Base-by-base conservation (phyloP, 2,329 filamentous ascomycete species). In the Chaetomiaceae sp. region DNA sequence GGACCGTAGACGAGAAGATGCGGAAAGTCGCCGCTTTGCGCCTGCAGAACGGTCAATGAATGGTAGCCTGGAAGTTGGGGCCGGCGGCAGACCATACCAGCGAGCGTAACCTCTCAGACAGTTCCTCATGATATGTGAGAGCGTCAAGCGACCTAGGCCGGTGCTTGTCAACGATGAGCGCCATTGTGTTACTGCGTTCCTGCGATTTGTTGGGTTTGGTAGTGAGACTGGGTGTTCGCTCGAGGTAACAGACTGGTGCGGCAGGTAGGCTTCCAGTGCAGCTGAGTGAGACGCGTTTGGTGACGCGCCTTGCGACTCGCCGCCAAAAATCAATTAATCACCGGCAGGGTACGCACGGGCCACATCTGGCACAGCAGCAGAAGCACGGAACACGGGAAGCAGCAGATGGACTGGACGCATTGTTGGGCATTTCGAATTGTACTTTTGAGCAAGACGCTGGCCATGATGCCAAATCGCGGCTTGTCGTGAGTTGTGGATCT, bases 1-100 rank as follows among this genome's bases (percentile, higher is more conserved):
- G 93, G 93, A 0, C 93, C 93, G 64, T 97, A 98, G 54, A 98
- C 87, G 52, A 98, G 86, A 38, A 98, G 82, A 69, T 98, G 94
- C 40, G 93, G 93, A 64, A 98, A 98, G 66, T 98, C 94, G 58
- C 91, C 89, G 68, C 86, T 94, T 78, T 94, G 88, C 45, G 93
- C 93, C 90, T 95, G 58, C 51, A 36, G n/a, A 32, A 42, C n/a
- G 34, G 9, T 27, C 22, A 9, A 24, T 39, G 20, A 52, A 47
- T 34, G 49, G 49, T 43, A 49, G 18, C 20, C 32, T 19, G 43
- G 38, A 11, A 27, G 9, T 6, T 6, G 22, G 22, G 38, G 6
- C 14, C 42, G 12, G 19, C 33, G 14, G 4, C 11, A 12, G 18
- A 14, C 4, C 78, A 59, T 79, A 95, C 90, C 53, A 98, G 75